Conservation (phyloP, 768 basidiomycete species). For the Megacollybia marginata region DNA sequence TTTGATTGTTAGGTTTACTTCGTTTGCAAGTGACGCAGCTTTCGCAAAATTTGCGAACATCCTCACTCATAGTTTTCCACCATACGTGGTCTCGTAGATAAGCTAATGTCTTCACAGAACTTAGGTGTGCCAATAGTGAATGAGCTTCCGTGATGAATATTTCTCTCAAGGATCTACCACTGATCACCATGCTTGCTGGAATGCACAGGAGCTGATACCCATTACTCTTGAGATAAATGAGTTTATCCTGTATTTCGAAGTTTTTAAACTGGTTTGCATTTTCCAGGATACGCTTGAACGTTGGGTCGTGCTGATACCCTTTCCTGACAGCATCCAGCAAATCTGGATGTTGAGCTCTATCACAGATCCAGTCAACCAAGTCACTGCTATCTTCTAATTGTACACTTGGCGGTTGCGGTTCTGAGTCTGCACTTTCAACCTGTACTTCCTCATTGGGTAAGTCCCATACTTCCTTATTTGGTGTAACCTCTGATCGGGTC, state of each 20-base stretch:
- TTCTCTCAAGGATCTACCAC: slow-evolving; percentile 10
- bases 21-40: slow-evolving; percentile 1
- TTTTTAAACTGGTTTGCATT: slow-evolving; percentile 7
- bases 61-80: slow-evolving; percentile 23
- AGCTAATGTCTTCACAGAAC: slow-evolving; percentile 17
- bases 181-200: neutral
- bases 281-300: slow-evolving; percentile 8
- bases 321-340: neutral
- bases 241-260: slow-evolving; percentile 4
- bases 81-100: slow-evolving; percentile 22
- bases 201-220: slow-evolving; percentile 1
- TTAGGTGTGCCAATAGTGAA: slow-evolving; percentile 24
- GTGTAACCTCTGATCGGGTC: no score
- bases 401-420: no score
- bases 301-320: neutral
- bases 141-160: slow-evolving; percentile 24
- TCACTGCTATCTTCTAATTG: no score
- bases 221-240: neutral
- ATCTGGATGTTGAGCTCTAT: neutral
- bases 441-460: no score
- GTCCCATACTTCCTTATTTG: no score
- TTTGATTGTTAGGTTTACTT: slow-evolving; percentile 2
- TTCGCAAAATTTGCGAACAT: slow-evolving; percentile 13
- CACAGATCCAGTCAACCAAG: no score
- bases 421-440: no score